Conservation (phyloP, 345 rosid genomes). For the Hevea brasiliensis region DNA sequence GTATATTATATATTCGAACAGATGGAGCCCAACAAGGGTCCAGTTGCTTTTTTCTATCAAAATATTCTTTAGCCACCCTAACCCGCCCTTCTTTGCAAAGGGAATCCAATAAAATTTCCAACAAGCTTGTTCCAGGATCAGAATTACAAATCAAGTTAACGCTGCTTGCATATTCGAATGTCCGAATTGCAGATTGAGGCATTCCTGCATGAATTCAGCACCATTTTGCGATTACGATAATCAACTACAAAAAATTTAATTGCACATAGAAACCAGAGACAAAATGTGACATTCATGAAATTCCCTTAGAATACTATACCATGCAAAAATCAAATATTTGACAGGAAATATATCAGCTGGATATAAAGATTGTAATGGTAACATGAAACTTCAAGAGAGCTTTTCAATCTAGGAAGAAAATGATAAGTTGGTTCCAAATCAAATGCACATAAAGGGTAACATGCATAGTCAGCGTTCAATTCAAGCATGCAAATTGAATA, state of each 20-base stretch:
- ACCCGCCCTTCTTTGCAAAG: slow-evolving; percentile 79
- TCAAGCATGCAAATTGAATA: background rate
- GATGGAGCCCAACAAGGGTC: slow-evolving; percentile 57
- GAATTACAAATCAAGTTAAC: slow-evolving; percentile 32
- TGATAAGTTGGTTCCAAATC: background rate
- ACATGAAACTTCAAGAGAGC: no score
- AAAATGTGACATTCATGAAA: background rate
- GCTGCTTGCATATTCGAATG: slow-evolving; percentile 59
- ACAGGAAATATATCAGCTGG: no score
- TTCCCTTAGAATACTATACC: background rate
- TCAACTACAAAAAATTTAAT: background rate
- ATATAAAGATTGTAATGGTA: no score
- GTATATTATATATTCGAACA: slow-evolving; percentile 57
- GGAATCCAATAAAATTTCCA: slow-evolving; percentile 76
- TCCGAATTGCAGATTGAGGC: slow-evolving; percentile 60
- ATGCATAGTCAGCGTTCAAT: background rate
- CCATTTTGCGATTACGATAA: background rate
- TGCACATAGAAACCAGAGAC: slow-evolving; percentile 2
- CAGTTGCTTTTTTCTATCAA: slow-evolving; percentile 35
- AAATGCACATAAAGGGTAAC: background rate
- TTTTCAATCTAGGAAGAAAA: no score
- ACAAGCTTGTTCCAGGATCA: slow-evolving; percentile 40
- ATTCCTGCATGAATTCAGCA: slow-evolving; percentile 44
- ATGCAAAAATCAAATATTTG: background rate
- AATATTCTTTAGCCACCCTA: slow-evolving; percentile 53